These are phyloP conservation scores for Inga leiocalycina DNA, from an alignment of 306 rosid species.

Conservation along the genomic window DNA sequence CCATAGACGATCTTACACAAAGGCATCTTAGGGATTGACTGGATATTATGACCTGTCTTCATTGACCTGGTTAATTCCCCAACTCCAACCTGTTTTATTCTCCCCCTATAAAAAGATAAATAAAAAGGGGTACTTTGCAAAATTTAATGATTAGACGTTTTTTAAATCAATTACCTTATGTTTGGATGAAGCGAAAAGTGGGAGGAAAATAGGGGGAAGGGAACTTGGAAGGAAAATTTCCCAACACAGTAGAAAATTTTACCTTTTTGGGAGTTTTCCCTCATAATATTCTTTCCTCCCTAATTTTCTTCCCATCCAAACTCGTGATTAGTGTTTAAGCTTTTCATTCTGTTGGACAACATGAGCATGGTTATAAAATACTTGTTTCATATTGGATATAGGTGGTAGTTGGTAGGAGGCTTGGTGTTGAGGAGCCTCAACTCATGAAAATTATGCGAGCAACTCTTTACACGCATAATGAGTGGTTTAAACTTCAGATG, in stretches of 20 bases:
- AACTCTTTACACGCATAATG: slow-evolving; percentile 78
- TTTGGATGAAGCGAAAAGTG: no score
- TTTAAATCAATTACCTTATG: not conserved
- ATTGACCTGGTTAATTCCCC: not conserved
- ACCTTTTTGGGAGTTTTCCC: no score
- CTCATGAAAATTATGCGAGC: slow-evolving; percentile 93
- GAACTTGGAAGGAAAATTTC: no score
- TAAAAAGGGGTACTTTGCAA: no score
- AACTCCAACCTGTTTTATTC: no score
- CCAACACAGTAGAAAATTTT: no score
- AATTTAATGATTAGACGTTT: not conserved
- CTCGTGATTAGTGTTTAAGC: not conserved
- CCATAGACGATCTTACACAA: not conserved
- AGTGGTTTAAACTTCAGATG: slow-evolving; percentile 98
- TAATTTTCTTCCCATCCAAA: no score
- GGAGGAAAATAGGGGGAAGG: no score
- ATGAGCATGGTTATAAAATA: slow-evolving; percentile 12
- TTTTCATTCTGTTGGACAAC: slow-evolving; percentile 4
- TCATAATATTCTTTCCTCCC: no score
- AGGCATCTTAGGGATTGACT: slow-evolving; percentile 1
- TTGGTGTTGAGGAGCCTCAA: slow-evolving; percentile 94
- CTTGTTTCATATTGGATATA: slow-evolving; percentile 38
- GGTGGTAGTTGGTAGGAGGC: slow-evolving; percentile 92
- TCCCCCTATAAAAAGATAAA: not conserved
- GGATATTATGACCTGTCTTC: slow-evolving; percentile 1